Evolutionary conservation across 768 basidiomycete genomes (phyloP).

Genomic region (Lactarius akahatsu): DNA sequence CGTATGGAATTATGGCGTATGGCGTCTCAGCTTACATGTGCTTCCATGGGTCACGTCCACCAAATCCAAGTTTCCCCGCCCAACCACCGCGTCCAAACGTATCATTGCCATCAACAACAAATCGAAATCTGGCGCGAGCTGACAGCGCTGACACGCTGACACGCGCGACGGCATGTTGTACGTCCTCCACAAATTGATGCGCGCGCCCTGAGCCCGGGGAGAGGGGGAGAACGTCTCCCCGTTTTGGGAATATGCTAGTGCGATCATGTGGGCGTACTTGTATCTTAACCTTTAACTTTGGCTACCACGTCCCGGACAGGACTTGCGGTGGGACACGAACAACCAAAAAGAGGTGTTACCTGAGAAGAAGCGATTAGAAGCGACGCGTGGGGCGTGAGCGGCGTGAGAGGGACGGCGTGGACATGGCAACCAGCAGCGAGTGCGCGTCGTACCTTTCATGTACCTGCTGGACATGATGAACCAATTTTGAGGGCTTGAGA

Average conservation of each 20-base stretch:
- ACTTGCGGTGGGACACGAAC: neutral
- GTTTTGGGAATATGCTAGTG: neutral
- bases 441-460: neutral
- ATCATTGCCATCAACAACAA: neutral
- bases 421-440: neutral
- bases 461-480: neutral
- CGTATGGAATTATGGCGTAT: neutral
- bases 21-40: neutral
- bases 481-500: neutral
- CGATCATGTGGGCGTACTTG: neutral
- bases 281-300: neutral
- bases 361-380: neutral
- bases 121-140: neutral
- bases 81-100: neutral
- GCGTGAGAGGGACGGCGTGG: neutral
- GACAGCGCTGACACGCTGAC: neutral
- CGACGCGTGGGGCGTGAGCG: neutral
- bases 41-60: neutral
- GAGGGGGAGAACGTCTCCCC: neutral
- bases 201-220: neutral
- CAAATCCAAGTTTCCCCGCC: neutral
- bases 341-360: neutral
- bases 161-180: neutral
- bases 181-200: neutral
- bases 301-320: neutral